phyloP scores from a whole-genome alignment of 805 yeast species.

The Martiniozyma abietophila region DNA sequence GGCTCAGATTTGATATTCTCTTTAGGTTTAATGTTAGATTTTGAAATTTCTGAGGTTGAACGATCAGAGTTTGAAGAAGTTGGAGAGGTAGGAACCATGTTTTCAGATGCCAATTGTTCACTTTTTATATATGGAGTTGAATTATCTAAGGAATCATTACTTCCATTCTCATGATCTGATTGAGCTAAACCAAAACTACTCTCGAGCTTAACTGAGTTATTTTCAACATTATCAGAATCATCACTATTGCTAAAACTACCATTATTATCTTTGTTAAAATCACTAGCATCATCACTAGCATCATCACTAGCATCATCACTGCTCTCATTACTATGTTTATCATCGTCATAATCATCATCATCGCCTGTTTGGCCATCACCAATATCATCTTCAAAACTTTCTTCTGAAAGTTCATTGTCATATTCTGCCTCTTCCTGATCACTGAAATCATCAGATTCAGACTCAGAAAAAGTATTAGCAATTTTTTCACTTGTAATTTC shows the following conservation, averaged over 20 bases:
- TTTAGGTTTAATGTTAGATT: no score
- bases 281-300: background rate
- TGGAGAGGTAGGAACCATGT: no score
- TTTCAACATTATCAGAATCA: constrained; percentile 2
- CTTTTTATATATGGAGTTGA: no score
- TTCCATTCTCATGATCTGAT: background rate
- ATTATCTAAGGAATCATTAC: no score
- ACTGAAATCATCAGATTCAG: background rate
- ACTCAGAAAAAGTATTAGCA: no score
- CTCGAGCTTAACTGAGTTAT: background rate
- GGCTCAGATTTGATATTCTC: background rate
- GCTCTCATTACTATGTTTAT: constrained; percentile 1
- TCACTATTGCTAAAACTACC: background rate
- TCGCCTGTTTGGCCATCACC: background rate
- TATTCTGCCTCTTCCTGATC: background rate
- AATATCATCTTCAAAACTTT: background rate
- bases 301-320: background rate
- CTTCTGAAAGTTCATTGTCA: no score
- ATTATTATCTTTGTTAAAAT: constrained; percentile 5
- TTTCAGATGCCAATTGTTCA: no score
- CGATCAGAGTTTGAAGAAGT: no score
- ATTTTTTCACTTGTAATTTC: no score
- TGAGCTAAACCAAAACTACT: background rate
- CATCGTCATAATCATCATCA: constrained; percentile 7
- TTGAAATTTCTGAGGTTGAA: no score